These are phyloP conservation scores for Auxenochlorella pyrenoidosa DNA, from an alignment of 139 green algal genomes.

Conservation along the genomic window DNA sequence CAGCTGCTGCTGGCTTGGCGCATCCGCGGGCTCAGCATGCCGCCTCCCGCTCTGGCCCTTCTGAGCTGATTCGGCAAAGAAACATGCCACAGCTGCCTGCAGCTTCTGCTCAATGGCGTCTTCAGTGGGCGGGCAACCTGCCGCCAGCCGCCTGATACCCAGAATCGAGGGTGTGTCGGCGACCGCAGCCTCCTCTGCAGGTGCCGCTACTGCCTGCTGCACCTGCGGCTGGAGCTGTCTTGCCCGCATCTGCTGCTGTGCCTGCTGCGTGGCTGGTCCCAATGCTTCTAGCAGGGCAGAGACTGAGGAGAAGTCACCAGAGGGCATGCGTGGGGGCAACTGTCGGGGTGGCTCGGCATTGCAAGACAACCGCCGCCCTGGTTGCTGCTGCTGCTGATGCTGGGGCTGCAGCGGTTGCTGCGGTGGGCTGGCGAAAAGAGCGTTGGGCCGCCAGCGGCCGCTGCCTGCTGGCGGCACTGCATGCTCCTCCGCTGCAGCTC, in stretches of 20 bases:
- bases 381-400: not conserved
- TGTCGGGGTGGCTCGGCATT: not conserved
- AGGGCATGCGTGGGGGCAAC: not conserved
- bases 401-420: not conserved
- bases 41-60: not conserved
- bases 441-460: not conserved
- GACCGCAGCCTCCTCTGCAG: not conserved
- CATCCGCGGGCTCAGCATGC: not conserved
- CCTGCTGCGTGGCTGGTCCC: not conserved
- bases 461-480: not conserved
- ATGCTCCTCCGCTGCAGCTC: too few species aligned
- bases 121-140: not conserved
- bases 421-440: not conserved
- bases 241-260: not conserved
- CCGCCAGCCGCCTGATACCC: not conserved
- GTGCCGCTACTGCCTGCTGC: not conserved
- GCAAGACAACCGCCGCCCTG: not conserved
- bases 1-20: not conserved
- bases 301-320: not conserved
- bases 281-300: not conserved
- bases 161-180: not conserved
- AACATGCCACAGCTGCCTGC: not conserved
- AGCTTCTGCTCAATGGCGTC: not conserved
- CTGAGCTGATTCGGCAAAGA: not conserved
- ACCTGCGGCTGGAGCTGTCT: not conserved